Evolutionary conservation across 768 basidiomycete species (phyloP).

Genomic region (Mycena latifolia): DNA sequence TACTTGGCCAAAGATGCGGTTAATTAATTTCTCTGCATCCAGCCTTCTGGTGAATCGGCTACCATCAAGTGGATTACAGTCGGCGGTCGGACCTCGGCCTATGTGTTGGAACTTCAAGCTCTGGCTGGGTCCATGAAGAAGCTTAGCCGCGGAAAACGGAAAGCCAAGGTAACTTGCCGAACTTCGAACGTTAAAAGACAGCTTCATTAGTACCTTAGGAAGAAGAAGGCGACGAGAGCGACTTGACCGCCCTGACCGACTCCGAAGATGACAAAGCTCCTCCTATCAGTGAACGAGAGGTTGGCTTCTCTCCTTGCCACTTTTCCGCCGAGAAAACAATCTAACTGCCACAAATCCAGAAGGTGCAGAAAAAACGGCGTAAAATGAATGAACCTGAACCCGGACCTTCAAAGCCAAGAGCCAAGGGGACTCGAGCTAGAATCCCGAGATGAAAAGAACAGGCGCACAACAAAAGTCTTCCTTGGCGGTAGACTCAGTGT

Average conservation of each 20-base stretch:
- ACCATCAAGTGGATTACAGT: conserved; percentile 83
- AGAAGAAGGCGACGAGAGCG: conserved; percentile 36
- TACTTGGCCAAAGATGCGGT: background rate
- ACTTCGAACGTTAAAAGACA: conserved; percentile 19
- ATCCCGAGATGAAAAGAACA: conserved; percentile 23
- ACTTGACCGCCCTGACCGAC: conserved; percentile 39
- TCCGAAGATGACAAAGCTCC: conserved; percentile 31
- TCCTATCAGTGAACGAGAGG: conserved; percentile 24
- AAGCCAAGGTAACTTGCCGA: conserved; percentile 27
- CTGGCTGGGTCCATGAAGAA: conserved; percentile 36
- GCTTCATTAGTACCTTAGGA: conserved; percentile 23
- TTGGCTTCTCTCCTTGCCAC: conserved; percentile 6
- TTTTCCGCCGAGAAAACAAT: conserved; percentile 22
- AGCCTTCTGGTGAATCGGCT: conserved; percentile 79
- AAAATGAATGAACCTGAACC: conserved; percentile 20
- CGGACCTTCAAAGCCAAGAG: background rate
- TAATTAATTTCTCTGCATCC: conserved; percentile 20
- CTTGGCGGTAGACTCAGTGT: conserved; percentile 31
- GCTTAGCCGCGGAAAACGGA: conserved; percentile 31
- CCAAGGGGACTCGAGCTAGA: conserved; percentile 30
- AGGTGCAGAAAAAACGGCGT: conserved; percentile 24
- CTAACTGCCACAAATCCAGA: conserved; percentile 27
- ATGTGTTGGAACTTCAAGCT: conserved; percentile 72
- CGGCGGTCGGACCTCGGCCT: conserved; percentile 83
- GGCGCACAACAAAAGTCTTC: conserved; percentile 7